phyloP scores from a whole-genome alignment of 1,139 yeast species.

The Geotrichum fermentans region DNA sequence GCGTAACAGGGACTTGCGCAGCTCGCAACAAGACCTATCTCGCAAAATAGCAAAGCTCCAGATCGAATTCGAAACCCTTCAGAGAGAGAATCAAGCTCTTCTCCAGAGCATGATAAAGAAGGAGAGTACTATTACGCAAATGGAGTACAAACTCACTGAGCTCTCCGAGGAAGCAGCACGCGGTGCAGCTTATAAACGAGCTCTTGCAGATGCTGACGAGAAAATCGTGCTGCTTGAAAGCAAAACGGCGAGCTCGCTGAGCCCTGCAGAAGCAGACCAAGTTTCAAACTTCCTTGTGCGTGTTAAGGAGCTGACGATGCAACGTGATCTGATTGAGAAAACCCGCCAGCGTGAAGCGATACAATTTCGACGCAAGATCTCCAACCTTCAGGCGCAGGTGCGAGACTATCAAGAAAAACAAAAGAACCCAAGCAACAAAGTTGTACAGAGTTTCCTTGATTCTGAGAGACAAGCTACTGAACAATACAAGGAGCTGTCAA shows the following conservation, averaged over 20 bases:
- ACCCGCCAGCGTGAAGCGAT: slow-evolving; percentile 21
- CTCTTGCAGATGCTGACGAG: slow-evolving; percentile 24
- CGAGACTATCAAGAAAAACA: slow-evolving; percentile 20
- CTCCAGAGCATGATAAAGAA: slow-evolving; percentile 18
- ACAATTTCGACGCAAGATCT: slow-evolving; percentile 22
- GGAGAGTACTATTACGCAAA: slow-evolving; percentile 23
- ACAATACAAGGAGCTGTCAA: slow-evolving; percentile 25
- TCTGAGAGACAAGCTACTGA: slow-evolving; percentile 24
- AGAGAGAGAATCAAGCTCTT: slow-evolving; percentile 23
- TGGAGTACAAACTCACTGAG: slow-evolving; percentile 27
- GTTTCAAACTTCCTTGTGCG: slow-evolving; percentile 9
- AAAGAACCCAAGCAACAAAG: slow-evolving; percentile 16
- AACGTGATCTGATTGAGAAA: slow-evolving; percentile 19
- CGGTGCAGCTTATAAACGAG: slow-evolving; percentile 24
- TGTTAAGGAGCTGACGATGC: slow-evolving; percentile 9
- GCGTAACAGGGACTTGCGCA: slow-evolving; percentile 29
- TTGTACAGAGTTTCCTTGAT: slow-evolving; percentile 23
- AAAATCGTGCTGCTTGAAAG: slow-evolving; percentile 22
- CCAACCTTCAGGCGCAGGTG: slow-evolving; percentile 22
- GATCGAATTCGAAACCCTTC: slow-evolving; percentile 25
- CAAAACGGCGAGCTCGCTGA: neutral
- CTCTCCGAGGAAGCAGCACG: slow-evolving; percentile 21
- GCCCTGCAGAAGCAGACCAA: slow-evolving; percentile 10
- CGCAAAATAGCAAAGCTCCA: slow-evolving; percentile 23
- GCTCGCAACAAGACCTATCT: slow-evolving; percentile 23